Evolutionary conservation across 345 rosid genomes (phyloP), one percentile per base, ranked within the genome.

Genomic region (Schrenkiella parvula): DNA sequence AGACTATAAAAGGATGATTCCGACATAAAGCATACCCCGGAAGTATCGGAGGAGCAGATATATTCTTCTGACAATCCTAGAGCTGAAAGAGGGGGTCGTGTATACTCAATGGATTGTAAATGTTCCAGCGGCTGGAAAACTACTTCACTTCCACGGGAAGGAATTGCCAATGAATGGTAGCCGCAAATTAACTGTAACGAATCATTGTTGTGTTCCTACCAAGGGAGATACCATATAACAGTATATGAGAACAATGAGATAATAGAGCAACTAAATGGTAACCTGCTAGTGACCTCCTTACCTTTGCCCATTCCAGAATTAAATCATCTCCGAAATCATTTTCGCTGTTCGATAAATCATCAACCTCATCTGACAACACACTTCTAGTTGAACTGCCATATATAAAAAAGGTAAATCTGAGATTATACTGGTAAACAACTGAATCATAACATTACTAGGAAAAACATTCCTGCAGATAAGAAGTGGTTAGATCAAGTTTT

Each of bases 341-440:
- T 73, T 80, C 89, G 50, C 66, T 28, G 74, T 78, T 84, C 0
- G 90, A 19, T 69, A 83, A 83, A 13, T 93, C 91, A 28, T 85
- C 91, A 48, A 83, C 89, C 47, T 91, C 99, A 57, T 89, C 95
- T 18, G 88, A 88, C 63, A 67, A 73, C 67, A 80, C 72, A 78
- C 90, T 89, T 88, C 82, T 88, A 80, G 81, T 91, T 88, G 97
- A 86, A 84, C 99, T 95, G 99, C 89, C 95, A 87, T 87, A 79
- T 74, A 83, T 69, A 85, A 79, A 39, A 41, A 2, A 71, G 59
- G 72, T 64, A 81, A 80, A 56, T 78, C 69, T 78, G 75, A 80
- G 75, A 70, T 59, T 78, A 34, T 56, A 65, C 57, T 39, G 42
- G 44, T 44, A 78, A 32, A 31, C 10, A 17, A 41, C 69, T 75